Evolutionary conservation across 2,329 filamentous ascomycete genomes (phyloP), one percentile per base, ranked within the genome.

Genomic region (Penicillium sp.): DNA sequence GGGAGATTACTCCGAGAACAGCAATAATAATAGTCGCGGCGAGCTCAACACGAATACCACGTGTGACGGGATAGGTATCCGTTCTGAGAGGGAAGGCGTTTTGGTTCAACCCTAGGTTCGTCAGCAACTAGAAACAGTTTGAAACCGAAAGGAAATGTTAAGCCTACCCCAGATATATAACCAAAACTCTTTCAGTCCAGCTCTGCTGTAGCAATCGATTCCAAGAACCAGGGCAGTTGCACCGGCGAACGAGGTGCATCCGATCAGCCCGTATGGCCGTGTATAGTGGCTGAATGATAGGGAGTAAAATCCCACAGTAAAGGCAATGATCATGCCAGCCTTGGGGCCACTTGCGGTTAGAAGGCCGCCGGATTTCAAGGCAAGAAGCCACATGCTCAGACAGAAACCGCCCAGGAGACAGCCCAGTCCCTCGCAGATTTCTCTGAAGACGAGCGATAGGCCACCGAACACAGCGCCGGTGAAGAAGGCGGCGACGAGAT

Each of bases 181-280:
- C 93, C 93, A 97, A 64, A 97, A 97, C 72, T 97, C 93, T 72
- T 96, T 97, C 65, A 96, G 78, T 0, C 93, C 93, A n/a, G 92
- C 91, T 60, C 86, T 81, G 66, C 87, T 93, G 66, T 93, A 95
- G 73, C 91, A 96, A 71, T 97, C 93, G 56, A 97, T 89, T 2
- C 93, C 93, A 2, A 97, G 75, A 14, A 96, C 83, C 1, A 88
- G 80, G 3, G 85, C 85, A 0, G 91, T 96, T 4, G 91, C 88
- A 8, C 93, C 93, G 5, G 85, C 82, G 69, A 97, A 95, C 0
- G 92, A 85, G 13, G 91, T 91, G 46, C 84, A 85, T 13, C 79
- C 78, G 37, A 97, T 93, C 47, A 96, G 76, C 2, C 86, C 88
- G 72, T 93, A 93, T 11, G 85, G 84, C 40, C 91, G 84, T 0